A percentile compares a stretch with the other conserved stretches of the same genome.
Conservation (phyloP, 495 filamentous ascomycete species). For the Penicillium macrosclerotiorum region DNA sequence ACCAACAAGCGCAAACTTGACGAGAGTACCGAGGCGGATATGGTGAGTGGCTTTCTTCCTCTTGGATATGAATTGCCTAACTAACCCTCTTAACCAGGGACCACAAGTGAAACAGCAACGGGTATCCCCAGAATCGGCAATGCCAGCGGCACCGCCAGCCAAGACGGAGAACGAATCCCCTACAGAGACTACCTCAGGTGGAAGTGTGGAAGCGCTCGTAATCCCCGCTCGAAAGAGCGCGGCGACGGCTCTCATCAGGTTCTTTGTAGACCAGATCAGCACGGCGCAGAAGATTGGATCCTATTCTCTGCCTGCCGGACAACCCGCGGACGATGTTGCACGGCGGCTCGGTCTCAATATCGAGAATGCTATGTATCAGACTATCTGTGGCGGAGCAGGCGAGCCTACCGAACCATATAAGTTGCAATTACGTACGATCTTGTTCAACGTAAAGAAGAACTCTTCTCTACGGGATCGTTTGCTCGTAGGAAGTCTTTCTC, state of each 20-base stretch:
- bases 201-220: slow-evolving; percentile 40
- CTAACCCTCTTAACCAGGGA: slow-evolving; percentile 26
- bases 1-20: slow-evolving; percentile 47
- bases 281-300: slow-evolving; percentile 47
- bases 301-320: slow-evolving; percentile 52
- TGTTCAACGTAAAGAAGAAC: slow-evolving; percentile 86
- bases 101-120: slow-evolving; percentile 44
- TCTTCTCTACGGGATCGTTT: slow-evolving; percentile 71
- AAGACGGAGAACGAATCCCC: slow-evolving; percentile 40
- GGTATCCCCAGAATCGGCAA: slow-evolving; percentile 26
- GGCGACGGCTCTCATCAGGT: slow-evolving; percentile 50
- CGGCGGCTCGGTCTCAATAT: slow-evolving; percentile 64
- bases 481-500: slow-evolving; percentile 64
- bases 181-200: slow-evolving; percentile 12
- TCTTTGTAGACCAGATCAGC: slow-evolving; percentile 53
- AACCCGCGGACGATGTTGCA: slow-evolving; percentile 51
- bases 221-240: slow-evolving; percentile 48
- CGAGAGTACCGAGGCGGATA: slow-evolving; percentile 35
- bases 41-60: slow-evolving; percentile 22
- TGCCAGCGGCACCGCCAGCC: slow-evolving; percentile 13
- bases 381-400: slow-evolving; percentile 48
- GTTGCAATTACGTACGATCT: slow-evolving; percentile 60
- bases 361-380: slow-evolving; percentile 66
- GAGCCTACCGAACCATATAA: slow-evolving; percentile 54
- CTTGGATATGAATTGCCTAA: neutral